Base-by-base conservation (phyloP, 345 rosid genomes). In the Rhodomyrtus tomentosa region DNA sequence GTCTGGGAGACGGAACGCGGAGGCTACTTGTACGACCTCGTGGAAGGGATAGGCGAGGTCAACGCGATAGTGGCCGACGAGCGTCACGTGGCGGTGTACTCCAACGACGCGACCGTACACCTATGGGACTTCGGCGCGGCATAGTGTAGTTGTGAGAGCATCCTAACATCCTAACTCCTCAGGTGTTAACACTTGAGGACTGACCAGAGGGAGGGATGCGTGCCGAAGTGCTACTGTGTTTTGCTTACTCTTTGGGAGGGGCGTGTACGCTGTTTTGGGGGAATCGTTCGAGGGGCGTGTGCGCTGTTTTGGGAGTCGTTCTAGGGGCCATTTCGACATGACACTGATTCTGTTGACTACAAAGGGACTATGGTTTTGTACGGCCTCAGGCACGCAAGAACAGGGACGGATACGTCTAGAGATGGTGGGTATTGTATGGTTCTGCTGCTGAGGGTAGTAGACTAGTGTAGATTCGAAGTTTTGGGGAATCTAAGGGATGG, bases 71-170 rank as follows among this genome's bases (percentile, higher is more conserved):
- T 89, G 52, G 94, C 93, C 0, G 89, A 93, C 48, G 98, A 95
- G 13, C 89, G 96, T 83, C 92, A 97, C 89, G 95, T 97, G 91
- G 98, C 94, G 7, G 99, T 89, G n/a, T 89, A 90, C 9, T 81
- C 93, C 5, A 82, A 76, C 21, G 94, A 89, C 68, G 85, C 89
- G 36, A 68, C 82, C 1, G 90, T 97, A 88, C 96, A 95, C 82
- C 84, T 97, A 13, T 97, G 99, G 99, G 96, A 97, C 89, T 95
- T 95, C 50, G 98, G 99, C 55, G 97, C 88, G 98, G 99, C 55
- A 96, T 87, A 55, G 87, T 85, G 88, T 87, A 88, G 62, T 49
- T 10, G 50, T 8, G 50, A 49, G 50, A 10, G 50, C 50, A 49
- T 49, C 50, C 50, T 49, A 49, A 49, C 50, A 49, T 68, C 45